A percentile compares a stretch with the other conserved stretches of the same genome.
Evolutionary conservation across 768 basidiomycete species (phyloP).

Genomic region (Artomyces pyxidatus): DNA sequence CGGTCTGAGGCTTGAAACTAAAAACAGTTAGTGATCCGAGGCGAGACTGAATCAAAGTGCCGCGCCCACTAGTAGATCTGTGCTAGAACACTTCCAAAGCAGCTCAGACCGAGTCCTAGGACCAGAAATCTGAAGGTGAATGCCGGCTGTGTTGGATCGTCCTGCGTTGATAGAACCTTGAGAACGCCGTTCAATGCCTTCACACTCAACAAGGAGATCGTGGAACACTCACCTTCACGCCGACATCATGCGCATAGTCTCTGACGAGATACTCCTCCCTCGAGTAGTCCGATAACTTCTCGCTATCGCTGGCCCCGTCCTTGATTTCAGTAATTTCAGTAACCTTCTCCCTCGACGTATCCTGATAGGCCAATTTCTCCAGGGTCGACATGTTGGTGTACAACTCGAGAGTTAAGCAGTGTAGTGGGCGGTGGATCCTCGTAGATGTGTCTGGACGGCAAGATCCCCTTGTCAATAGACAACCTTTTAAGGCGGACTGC

Average conservation of each 20-base stretch:
- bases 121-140: constrained; percentile 53
- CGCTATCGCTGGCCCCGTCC: background rate
- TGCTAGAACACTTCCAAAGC: constrained; percentile 38
- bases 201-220: background rate
- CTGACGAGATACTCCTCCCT: constrained; percentile 28
- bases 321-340: too few relatives aligned
- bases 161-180: constrained; percentile 27
- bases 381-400: too few relatives aligned
- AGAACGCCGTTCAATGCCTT: background rate
- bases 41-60: background rate
- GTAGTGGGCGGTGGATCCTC: too few relatives aligned
- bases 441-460: too few relatives aligned
- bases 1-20: constrained; percentile 39
- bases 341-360: too few relatives aligned
- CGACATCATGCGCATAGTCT: constrained; percentile 31
- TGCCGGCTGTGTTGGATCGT: constrained; percentile 32
- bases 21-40: constrained; percentile 4
- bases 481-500: too few relatives aligned
- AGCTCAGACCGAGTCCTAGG: constrained; percentile 44
- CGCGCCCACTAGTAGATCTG: constrained; percentile 31
- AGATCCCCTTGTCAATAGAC: too few relatives aligned
- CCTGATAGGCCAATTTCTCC: too few relatives aligned
- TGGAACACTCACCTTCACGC: constrained; percentile 25
- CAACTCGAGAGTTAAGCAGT: too few relatives aligned
- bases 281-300: constrained; percentile 1